phyloP scores from a whole-genome alignment of 225 moss, liverwort and hornwort genomes.

The Polytrichum commune region DNA sequence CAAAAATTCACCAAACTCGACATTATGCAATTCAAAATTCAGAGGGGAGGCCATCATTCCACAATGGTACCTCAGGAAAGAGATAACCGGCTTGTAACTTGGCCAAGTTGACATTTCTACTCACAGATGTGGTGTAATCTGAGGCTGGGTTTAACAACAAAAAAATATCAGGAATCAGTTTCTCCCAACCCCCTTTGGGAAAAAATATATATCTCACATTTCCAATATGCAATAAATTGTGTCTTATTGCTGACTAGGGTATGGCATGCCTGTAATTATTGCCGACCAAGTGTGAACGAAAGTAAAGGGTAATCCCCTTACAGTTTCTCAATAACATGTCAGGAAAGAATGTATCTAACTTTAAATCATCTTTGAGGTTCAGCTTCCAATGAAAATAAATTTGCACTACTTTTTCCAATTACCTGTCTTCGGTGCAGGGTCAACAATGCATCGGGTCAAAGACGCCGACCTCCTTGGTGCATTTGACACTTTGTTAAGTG shows the following conservation, averaged over 20 bases:
- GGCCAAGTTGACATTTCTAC: slow-evolving; percentile 76
- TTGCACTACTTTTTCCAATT: slow-evolving; percentile 1
- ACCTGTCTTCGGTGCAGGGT: slow-evolving; percentile 43
- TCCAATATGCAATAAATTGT: not conserved
- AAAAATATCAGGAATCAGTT: not conserved
- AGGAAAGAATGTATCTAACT: no score
- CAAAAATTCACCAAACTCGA: no score
- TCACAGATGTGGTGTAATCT: slow-evolving; percentile 76
- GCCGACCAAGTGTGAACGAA: no score
- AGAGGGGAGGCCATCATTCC: no score
- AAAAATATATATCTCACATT: no score
- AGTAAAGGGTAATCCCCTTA: no score
- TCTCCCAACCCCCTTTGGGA: no score
- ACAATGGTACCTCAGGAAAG: slow-evolving; percentile 75
- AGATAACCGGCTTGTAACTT: slow-evolving; percentile 98
- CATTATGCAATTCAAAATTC: no score
- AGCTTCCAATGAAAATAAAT: not conserved
- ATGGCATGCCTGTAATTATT: no score
- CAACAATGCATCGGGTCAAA: slow-evolving; percentile 46
- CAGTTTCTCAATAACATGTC: no score
- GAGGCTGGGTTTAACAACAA: slow-evolving; percentile 13
- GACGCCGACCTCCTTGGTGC: slow-evolving; percentile 12
- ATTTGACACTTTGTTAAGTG: slow-evolving; percentile 4
- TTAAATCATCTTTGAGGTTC: not conserved
- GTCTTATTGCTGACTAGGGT: no score